Evolutionary conservation across 2,329 filamentous ascomycete genomes (phyloP).

Genomic region (Aspergillus thermomutatus): DNA sequence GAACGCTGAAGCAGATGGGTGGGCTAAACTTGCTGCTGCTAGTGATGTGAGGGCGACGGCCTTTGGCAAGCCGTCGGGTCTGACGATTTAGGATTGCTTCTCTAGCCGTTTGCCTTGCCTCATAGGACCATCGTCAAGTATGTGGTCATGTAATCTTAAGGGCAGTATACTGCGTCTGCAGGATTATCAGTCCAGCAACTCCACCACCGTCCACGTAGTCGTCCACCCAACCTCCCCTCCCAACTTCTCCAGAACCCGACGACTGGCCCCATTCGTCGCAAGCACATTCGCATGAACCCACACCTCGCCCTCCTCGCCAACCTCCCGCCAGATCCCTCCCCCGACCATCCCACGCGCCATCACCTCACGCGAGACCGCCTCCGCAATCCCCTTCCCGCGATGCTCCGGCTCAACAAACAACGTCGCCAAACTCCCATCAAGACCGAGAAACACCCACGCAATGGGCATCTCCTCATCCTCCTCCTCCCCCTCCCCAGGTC

Average conservation of each 20-base stretch:
- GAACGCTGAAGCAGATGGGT: conserved; percentile 43
- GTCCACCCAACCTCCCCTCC: conserved; percentile 35
- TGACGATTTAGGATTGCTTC: background rate
- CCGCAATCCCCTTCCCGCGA: conserved; percentile 36
- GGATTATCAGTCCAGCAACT: conserved; percentile 21
- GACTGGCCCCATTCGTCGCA: conserved; percentile 34
- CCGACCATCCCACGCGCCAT: conserved; percentile 28
- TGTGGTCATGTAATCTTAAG: background rate
- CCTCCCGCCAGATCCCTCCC: conserved; percentile 18
- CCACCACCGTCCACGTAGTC: conserved; percentile 37
- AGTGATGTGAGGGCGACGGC: background rate
- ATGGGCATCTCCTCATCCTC: conserved; percentile 28
- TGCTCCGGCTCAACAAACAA: conserved; percentile 43
- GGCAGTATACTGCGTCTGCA: background rate
- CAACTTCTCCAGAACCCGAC: conserved; percentile 44
- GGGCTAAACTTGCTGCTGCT: background rate
- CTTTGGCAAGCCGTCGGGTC: background rate
- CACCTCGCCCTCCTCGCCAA: conserved; percentile 8
- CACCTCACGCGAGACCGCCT: conserved; percentile 28
- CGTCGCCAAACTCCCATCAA: conserved; percentile 37
- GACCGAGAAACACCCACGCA: conserved; percentile 40
- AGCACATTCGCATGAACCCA: conserved; percentile 41
- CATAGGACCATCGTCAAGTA: background rate
- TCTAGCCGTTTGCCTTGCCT: background rate
- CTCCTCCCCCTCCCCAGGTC: background rate